Percentiles rank a stretch among this genome's conserved stretches.
Conservation (phyloP, 2,329 filamentous ascomycete genomes). For the Rhinocladiella mackenziei region DNA sequence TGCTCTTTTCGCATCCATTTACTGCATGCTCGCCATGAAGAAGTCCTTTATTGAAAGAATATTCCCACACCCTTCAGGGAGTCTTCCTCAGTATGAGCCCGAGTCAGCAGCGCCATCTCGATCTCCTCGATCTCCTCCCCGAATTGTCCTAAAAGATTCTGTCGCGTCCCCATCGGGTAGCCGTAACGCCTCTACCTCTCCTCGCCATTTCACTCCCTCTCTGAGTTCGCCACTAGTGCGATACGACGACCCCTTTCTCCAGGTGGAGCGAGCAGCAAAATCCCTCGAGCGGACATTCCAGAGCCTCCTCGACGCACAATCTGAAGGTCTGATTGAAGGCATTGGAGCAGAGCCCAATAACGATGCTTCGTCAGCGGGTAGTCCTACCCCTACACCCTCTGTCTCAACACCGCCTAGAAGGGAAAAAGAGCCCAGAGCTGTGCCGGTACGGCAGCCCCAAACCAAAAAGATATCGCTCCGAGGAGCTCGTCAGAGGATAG, state of each 20-base stretch:
- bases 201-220: constrained; percentile 6
- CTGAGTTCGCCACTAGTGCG: constrained; percentile 24
- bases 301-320: constrained; percentile 57
- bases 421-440: constrained; percentile 36
- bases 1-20: neutral
- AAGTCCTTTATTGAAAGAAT: constrained; percentile 30
- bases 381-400: constrained; percentile 42
- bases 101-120: constrained; percentile 6
- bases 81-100: constrained; percentile 20
- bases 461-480: constrained; percentile 50
- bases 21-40: constrained; percentile 19
- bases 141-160: constrained; percentile 19
- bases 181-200: constrained; percentile 1
- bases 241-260: constrained; percentile 43
- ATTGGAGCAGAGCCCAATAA: constrained; percentile 39
- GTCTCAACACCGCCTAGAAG: constrained; percentile 29
- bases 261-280: constrained; percentile 50
- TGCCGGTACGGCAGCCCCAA: constrained; percentile 39
- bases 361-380: constrained; percentile 47
- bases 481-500: constrained; percentile 54
- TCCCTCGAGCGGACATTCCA: constrained; percentile 57
- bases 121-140: constrained; percentile 10
- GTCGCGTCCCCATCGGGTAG: constrained; percentile 2
- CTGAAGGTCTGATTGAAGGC: constrained; percentile 53
- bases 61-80: constrained; percentile 22